Base-by-base conservation (phyloP, 768 basidiomycete species). In the Mycena floridula region DNA sequence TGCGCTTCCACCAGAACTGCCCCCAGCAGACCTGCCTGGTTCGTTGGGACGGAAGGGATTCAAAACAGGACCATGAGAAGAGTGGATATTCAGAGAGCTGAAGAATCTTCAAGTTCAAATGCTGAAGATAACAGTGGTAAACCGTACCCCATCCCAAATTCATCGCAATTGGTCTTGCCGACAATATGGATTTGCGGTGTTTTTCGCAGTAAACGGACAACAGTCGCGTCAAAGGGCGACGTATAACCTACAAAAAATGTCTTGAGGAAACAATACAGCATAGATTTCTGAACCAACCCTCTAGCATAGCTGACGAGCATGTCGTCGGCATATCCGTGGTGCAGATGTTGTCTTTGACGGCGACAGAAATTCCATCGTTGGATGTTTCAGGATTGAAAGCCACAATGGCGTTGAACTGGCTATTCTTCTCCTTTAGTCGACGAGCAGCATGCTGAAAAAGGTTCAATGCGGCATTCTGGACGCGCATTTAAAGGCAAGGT, bases 121-220 rank as follows among this genome's bases (percentile, higher is more conserved):
- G 25, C n/a, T 36, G 16, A 15, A 22, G 32, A 5, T 28, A 9
- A 37, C 24, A 25, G 45, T 18, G 44, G 25, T 3, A 7, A 25
- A 30, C 63, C 81, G 16, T 46, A 93, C 85, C 95, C 95, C 95
- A 98, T 98, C 1, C 95, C 95, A 63, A 98, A 98, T 63, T 98
- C 94, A 59, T 99, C 95, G 61, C 91, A 90, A 58, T 95, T 94
- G 1, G 93, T 84, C 65, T 96, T 96, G 1, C 92, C 95, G 2
- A 86, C 56, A 9, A 97, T 73, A 15, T 77, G 62, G 0, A 84
- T 91, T 0, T 91, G 92, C 0, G 54, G 55, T 0, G 70, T 65
- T 1, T 67, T 49, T 1, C 71, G 68, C 2, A 98, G 63, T 8
- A 82, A 63, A 4, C 64, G 48, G 0, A 96, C 88, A 5, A 86